phyloP scores from a whole-genome alignment of 768 basidiomycete genomes.

The Nidularia pulvinata region DNA sequence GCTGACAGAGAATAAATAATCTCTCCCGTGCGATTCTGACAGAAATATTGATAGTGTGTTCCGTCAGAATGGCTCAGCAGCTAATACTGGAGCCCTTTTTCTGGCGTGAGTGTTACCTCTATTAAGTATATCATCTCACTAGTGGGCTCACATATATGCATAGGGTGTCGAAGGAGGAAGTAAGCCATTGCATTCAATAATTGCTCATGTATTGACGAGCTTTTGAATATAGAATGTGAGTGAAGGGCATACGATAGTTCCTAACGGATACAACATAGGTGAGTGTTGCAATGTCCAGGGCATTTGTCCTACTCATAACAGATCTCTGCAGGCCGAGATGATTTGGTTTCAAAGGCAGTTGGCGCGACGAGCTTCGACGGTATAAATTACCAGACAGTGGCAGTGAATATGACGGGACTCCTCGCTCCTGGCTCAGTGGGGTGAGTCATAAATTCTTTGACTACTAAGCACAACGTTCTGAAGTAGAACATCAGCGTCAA shows the following conservation, averaged over 20 bases:
- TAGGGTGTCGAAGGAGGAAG: slow-evolving; percentile 35
- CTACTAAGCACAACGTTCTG: not conserved
- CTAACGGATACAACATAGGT: slow-evolving; percentile 32
- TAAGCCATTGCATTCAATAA: slow-evolving; percentile 2
- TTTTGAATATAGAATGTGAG: slow-evolving; percentile 13
- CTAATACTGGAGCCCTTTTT: slow-evolving; percentile 3
- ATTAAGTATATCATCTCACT: no score
- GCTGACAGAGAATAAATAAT: not conserved
- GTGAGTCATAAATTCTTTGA: slow-evolving; percentile 14
- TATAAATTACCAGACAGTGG: slow-evolving; percentile 44
- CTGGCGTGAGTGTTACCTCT: slow-evolving; percentile 21
- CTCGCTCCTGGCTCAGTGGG: slow-evolving; percentile 49
- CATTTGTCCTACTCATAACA: not conserved
- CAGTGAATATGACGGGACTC: slow-evolving; percentile 49
- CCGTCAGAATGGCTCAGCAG: slow-evolving; percentile 53
- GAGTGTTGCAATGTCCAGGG: not conserved
- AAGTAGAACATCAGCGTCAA: slow-evolving; percentile 20
- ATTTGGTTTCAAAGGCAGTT: slow-evolving; percentile 20
- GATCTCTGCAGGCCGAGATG: slow-evolving; percentile 20
- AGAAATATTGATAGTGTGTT: slow-evolving; percentile 35
- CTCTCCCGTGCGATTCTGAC: slow-evolving; percentile 2
- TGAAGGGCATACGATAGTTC: slow-evolving; percentile 26
- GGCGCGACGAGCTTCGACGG: slow-evolving; percentile 35
- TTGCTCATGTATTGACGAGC: not conserved
- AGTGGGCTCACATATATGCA: not conserved